A percentile compares a stretch with the other conserved stretches of the same genome.
Conservation (phyloP, 73 alveolate species). For the Stentor roeselii region DNA sequence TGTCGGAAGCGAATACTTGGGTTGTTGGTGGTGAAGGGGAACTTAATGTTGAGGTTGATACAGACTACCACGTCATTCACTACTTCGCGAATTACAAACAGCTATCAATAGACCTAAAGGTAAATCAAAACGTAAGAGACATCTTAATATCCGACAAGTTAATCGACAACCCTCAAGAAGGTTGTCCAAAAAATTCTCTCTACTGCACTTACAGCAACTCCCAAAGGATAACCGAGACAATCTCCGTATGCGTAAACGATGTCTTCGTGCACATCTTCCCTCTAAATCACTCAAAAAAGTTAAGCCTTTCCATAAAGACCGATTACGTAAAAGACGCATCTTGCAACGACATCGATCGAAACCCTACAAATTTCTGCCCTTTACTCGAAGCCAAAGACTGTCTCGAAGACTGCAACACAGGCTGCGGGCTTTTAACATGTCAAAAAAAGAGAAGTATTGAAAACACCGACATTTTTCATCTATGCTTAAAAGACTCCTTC, state of each 20-base stretch:
- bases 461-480: background rate
- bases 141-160: background rate
- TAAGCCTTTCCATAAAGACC: background rate
- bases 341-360: background rate
- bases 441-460: background rate
- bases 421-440: slow-evolving; percentile 1
- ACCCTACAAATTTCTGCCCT: slow-evolving; percentile 17
- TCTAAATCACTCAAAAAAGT: background rate
- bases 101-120: background rate
- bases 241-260: background rate
- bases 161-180: background rate
- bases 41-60: background rate
- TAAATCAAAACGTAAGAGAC: background rate
- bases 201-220: background rate
- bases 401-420: background rate
- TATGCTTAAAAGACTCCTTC: background rate
- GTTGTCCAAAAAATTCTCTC: slow-evolving; percentile 4
- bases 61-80: background rate
- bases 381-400: background rate
- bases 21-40: background rate
- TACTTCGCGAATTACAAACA: background rate
- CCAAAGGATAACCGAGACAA: background rate
- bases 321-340: background rate
- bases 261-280: background rate
- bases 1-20: too few species aligned